Base-by-base conservation (phyloP, 75 land plant genomes). In the Ceratopteris richardii region DNA sequence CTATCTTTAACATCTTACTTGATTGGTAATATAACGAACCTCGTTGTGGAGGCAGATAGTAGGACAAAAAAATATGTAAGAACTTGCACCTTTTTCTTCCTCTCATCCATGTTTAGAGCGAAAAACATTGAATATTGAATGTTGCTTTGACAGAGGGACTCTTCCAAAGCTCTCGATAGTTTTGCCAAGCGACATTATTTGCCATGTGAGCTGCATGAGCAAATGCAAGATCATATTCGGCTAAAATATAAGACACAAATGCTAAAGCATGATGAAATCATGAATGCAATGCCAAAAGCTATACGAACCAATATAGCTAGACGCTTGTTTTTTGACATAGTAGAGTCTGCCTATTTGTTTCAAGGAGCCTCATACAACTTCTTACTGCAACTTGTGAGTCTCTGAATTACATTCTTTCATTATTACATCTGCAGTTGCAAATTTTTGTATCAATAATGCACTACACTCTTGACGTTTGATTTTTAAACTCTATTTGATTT, bases 311-410 rank as follows among this genome's bases (percentile, higher is more conserved):
- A 76, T 62, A 85, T 88, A n/a, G 59, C 83, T 1, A 71, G 80
- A 7, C 71, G 58, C 63, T 76, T 88, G 37, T 88, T 88, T 63
- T 75, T 77, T 42, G 52, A 76, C 17, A 66, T 80, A 19, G 75
- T 88, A 22, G 72, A 85, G 50, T 57, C 70, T 23, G 81, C 70
- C 2, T 85, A 88, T 58, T 71, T 88, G 31, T 88, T 88, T 56
- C 76, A 61, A 29, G 94, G 94, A 46, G 77, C 78, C 11, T 88
- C 94, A 44, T 66, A 64, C 48, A 81, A 85, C 59, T 78, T 85
- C 46, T 71, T 85, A 28, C 77, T 78, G 54, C 94, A 85, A 61
- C 69, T 88, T 85, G 94, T 88, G 67, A 40, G 66, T 27, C 54
- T 58, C 17, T 14, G 12, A n/a, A 46, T 40, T n/a, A 9, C 37